These are phyloP conservation scores for Plectranthus barbatus DNA, from an alignment of 257 asterid species.

Conservation along the genomic window DNA sequence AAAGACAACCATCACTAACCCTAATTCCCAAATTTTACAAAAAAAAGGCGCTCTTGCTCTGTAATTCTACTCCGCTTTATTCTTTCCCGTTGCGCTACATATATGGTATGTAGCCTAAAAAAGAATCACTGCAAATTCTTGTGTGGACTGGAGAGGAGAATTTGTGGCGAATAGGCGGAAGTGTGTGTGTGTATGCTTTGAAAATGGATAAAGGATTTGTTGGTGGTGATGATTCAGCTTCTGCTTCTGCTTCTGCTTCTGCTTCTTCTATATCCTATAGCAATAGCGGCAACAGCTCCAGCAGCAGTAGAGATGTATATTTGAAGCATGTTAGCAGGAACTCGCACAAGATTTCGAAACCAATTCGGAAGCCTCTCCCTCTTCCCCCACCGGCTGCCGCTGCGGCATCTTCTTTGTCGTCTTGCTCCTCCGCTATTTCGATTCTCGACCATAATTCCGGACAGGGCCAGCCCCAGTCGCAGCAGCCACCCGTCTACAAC, in stretches of 20 bases:
- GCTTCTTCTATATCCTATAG: slow-evolving; percentile 7
- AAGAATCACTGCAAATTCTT: not conserved
- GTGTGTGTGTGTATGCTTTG: not conserved
- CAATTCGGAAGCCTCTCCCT: slow-evolving; percentile 26
- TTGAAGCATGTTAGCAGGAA: slow-evolving; percentile 26
- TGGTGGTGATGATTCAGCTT: slow-evolving; percentile 15
- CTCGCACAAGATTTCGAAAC: slow-evolving; percentile 32
- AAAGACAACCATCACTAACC: slow-evolving; percentile 16
- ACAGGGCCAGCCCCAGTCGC: slow-evolving; percentile 25
- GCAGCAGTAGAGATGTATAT: slow-evolving; percentile 13
- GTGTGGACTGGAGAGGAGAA: not conserved
- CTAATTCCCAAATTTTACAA: slow-evolving; percentile 22
- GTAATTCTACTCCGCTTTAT: slow-evolving; percentile 12
- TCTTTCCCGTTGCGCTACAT: slow-evolving; percentile 13
- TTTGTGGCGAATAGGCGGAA: slow-evolving; percentile 6
- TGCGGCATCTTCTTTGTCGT: not conserved
- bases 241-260: not conserved
- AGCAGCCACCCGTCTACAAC: slow-evolving; percentile 87
- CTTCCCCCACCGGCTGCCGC: slow-evolving; percentile 9
- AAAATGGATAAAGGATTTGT: slow-evolving; percentile 23
- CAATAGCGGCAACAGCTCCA: slow-evolving; percentile 5
- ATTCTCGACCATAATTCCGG: slow-evolving; percentile 17
- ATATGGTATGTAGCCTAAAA: not conserved
- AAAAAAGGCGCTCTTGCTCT: slow-evolving; percentile 2
- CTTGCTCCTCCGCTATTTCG: not conserved